A percentile compares a stretch with the other conserved stretches of the same genome.
These are phyloP conservation scores for Leucocoprinus birnbaumii DNA, from an alignment of 768 basidiomycete genomes.

Conservation along the genomic window DNA sequence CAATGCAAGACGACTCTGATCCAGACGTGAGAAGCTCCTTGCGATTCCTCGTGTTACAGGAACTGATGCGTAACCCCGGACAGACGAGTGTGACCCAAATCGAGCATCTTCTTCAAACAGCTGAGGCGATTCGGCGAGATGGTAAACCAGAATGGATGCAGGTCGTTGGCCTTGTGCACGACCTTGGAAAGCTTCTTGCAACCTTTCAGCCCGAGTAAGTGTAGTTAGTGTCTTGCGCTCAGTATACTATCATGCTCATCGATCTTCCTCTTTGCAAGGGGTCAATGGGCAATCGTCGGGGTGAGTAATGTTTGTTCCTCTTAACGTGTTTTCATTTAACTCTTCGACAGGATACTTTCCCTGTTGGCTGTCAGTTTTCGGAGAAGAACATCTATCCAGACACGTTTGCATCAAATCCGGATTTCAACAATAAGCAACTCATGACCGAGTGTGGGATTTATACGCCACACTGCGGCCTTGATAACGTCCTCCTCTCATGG, in stretches of 20 bases:
- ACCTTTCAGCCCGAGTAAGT: slow-evolving; percentile 67
- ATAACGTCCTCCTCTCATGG: slow-evolving; percentile 87
- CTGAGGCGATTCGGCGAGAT: slow-evolving; percentile 84
- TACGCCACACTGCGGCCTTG: slow-evolving; percentile 73
- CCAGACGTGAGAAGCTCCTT: slow-evolving; percentile 59
- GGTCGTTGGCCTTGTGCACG: slow-evolving; percentile 84
- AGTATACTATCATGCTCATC: too few species aligned
- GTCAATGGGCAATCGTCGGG: slow-evolving; percentile 95
- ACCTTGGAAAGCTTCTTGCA: slow-evolving; percentile 84
- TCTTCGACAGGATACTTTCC: slow-evolving; percentile 42
- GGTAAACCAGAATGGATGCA: slow-evolving; percentile 95
- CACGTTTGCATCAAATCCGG: slow-evolving; percentile 71
- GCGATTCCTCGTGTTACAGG: background rate
- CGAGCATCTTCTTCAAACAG: slow-evolving; percentile 87
- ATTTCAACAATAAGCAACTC: slow-evolving; percentile 60
- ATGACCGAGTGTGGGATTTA: slow-evolving; percentile 76
- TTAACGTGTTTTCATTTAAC: slow-evolving; percentile 12
- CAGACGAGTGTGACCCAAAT: slow-evolving; percentile 82
- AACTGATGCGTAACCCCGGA: slow-evolving; percentile 21
- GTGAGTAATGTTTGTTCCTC: slow-evolving; percentile 35
- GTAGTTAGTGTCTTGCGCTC: too few species aligned
- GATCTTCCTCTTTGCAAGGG: slow-evolving; percentile 24
- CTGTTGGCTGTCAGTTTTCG: slow-evolving; percentile 86
- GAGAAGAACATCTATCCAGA: slow-evolving; percentile 82
- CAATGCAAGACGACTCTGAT: slow-evolving; percentile 87